phyloP scores from a whole-genome alignment of 116 monocot genomes.

The Phalaenopsis hybrid region DNA sequence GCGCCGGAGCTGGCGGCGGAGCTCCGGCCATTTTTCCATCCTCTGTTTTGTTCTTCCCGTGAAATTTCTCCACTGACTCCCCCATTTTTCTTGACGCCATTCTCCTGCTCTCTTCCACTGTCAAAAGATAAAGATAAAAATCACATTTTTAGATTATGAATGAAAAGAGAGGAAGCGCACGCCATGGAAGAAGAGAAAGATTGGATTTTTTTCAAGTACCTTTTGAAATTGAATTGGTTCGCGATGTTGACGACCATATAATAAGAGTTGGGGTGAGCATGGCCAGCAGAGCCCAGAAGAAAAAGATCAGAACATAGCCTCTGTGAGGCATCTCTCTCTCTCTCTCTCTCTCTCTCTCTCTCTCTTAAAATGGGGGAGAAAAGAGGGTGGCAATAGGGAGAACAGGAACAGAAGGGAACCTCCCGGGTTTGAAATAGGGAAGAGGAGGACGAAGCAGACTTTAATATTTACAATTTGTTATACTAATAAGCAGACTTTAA shows the following conservation, averaged over 20 bases:
- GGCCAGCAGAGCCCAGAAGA: slow-evolving; percentile 70
- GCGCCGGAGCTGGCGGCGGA: slow-evolving; percentile 22
- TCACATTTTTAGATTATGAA: too few relatives aligned
- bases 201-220: slow-evolving; percentile 13
- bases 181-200: not conserved
- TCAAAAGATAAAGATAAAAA: not conserved
- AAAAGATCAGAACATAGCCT: slow-evolving; percentile 65
- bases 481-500: too few relatives aligned
- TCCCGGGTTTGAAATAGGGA: too few relatives aligned
- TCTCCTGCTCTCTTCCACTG: slow-evolving; percentile 19
- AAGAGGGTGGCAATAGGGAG: not conserved
- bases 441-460: too few relatives aligned
- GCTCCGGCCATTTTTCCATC: not conserved
- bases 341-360: not conserved
- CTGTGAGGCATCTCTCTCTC: slow-evolving; percentile 58
- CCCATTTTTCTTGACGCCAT: slow-evolving; percentile 46
- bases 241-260: slow-evolving; percentile 53
- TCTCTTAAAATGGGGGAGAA: not conserved
- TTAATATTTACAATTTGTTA: too few relatives aligned
- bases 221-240: slow-evolving; percentile 11
- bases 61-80: slow-evolving; percentile 15
- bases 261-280: slow-evolving; percentile 71
- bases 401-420: not conserved
- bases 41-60: slow-evolving; percentile 12
- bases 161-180: not conserved